Percentiles rank a stretch among this genome's conserved stretches.
Evolutionary conservation across 768 basidiomycete genomes (phyloP).

Genomic region (Termitomyces sp.): DNA sequence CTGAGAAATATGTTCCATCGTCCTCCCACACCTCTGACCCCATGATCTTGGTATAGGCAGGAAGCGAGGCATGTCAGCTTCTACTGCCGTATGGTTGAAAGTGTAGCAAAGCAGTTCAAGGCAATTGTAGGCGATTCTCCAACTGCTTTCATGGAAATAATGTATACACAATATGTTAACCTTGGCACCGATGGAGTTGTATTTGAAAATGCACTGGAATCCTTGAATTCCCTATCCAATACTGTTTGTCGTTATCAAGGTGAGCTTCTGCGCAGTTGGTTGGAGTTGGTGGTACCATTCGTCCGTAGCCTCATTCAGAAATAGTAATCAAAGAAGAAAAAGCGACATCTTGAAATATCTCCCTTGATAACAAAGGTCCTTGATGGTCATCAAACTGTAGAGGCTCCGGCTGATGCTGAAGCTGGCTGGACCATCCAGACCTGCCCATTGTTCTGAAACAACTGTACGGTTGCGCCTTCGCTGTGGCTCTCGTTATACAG

Average conservation of each 20-base stretch:
- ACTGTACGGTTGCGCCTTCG: too few species aligned
- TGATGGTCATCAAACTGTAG: too few species aligned
- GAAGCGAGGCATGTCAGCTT: background rate
- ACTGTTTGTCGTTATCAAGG: background rate
- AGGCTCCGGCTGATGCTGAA: too few species aligned
- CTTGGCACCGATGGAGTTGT: background rate
- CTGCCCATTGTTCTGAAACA: too few species aligned
- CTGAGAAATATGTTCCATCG: too few species aligned
- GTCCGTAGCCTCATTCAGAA: too few species aligned
- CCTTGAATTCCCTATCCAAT: background rate
- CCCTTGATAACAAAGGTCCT: too few species aligned
- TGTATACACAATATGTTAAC: background rate
- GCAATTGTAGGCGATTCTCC: background rate
- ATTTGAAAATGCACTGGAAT: background rate
- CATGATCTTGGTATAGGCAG: background rate
- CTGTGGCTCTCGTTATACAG: too few species aligned
- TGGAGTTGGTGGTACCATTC: too few species aligned
- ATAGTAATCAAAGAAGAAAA: too few species aligned
- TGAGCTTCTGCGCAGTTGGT: background rate
- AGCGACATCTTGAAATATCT: too few species aligned
- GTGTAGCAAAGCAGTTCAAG: background rate
- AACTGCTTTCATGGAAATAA: background rate
- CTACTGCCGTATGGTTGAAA: background rate
- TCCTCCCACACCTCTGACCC: background rate
- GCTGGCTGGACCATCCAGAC: too few species aligned